These are phyloP conservation scores for Phaeosphaeria sp. DNA, from an alignment of 2,329 filamentous ascomycete species.

Conservation along the genomic window DNA sequence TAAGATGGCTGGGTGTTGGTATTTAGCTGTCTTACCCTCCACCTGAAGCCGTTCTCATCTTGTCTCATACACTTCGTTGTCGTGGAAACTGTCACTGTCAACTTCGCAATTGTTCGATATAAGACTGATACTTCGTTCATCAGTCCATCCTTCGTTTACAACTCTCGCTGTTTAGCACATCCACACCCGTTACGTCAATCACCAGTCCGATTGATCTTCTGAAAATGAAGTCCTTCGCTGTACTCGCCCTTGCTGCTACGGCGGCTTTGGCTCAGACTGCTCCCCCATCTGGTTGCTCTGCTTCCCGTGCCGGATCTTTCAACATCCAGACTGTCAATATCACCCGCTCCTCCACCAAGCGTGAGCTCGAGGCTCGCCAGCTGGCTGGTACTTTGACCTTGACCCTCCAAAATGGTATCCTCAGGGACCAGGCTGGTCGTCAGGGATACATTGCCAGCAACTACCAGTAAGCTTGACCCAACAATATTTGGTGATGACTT, in stretches of 20 bases:
- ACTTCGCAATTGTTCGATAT: slow-evolving; percentile 3
- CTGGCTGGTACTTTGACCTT: slow-evolving; percentile 61
- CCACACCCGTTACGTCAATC: slow-evolving; percentile 11
- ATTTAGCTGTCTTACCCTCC: slow-evolving; percentile 38
- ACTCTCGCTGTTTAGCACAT: slow-evolving; percentile 7
- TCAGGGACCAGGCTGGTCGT: slow-evolving; percentile 70
- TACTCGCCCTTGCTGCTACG: slow-evolving; percentile 37
- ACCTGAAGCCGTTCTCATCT: slow-evolving; percentile 8
- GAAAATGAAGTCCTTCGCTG: slow-evolving; percentile 41
- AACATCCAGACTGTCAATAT: slow-evolving; percentile 63
- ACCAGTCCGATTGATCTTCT: slow-evolving; percentile 13
- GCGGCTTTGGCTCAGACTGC: slow-evolving; percentile 36
- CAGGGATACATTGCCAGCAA: slow-evolving; percentile 82
- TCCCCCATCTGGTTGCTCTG: slow-evolving; percentile 60
- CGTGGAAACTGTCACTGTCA: slow-evolving; percentile 26
- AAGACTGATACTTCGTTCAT: slow-evolving; percentile 48
- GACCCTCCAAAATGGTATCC: slow-evolving; percentile 66
- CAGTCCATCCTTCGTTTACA: slow-evolving; percentile 35
- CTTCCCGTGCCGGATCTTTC: slow-evolving; percentile 62
- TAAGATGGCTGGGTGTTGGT: slow-evolving; percentile 20
- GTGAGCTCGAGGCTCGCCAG: slow-evolving; percentile 35
- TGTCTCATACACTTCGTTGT: slow-evolving; percentile 34
- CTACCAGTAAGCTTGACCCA: slow-evolving; percentile 60
- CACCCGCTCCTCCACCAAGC: slow-evolving; percentile 37
- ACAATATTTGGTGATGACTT: not conserved